These are phyloP conservation scores for Xylaria arbuscula DNA, from an alignment of 2,329 filamentous ascomycete genomes.

Conservation along the genomic window DNA sequence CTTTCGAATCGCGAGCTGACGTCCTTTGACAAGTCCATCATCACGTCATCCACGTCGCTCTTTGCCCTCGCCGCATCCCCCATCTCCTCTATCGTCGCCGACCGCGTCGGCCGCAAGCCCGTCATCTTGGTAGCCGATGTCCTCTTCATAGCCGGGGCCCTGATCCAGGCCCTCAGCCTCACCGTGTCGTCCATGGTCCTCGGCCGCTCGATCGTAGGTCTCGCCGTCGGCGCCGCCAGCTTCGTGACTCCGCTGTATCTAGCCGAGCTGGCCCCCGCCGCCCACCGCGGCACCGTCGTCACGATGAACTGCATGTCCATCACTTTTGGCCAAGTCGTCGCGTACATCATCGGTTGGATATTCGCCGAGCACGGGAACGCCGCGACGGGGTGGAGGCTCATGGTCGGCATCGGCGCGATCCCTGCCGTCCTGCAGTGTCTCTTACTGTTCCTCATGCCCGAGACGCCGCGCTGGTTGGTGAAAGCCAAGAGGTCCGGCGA, in stretches of 20 bases:
- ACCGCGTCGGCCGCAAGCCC: conserved; percentile 68
- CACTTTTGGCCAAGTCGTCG: conserved; percentile 87
- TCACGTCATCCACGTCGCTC: conserved; percentile 76
- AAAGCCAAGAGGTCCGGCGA: conserved; percentile 70
- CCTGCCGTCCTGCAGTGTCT: conserved; percentile 78
- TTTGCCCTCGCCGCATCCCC: conserved; percentile 73
- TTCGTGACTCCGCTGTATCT: conserved; percentile 91
- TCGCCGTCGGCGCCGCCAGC: conserved; percentile 79
- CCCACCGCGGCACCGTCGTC: conserved; percentile 80
- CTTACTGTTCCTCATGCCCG: conserved; percentile 79
- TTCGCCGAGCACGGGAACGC: conserved; percentile 67
- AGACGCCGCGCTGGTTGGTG: conserved; percentile 90
- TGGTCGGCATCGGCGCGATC: conserved; percentile 85
- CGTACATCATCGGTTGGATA: conserved; percentile 84
- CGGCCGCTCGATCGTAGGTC: conserved; percentile 76
- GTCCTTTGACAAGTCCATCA: conserved; percentile 74
- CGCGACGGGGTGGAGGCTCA: conserved; percentile 82
- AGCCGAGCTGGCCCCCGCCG: conserved; percentile 82
- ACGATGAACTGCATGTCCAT: conserved; percentile 86
- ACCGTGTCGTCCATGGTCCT: conserved; percentile 73
- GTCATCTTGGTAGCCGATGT: conserved; percentile 73
- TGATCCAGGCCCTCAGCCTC: conserved; percentile 69
- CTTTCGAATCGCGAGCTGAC: conserved; percentile 68
- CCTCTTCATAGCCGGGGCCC: conserved; percentile 75
- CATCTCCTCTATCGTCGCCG: conserved; percentile 72